Percentiles rank a stretch among this genome's conserved stretches.
Conservation (phyloP, 2,329 filamentous ascomycete species). For the Fusarium pseudonygamai region DNA sequence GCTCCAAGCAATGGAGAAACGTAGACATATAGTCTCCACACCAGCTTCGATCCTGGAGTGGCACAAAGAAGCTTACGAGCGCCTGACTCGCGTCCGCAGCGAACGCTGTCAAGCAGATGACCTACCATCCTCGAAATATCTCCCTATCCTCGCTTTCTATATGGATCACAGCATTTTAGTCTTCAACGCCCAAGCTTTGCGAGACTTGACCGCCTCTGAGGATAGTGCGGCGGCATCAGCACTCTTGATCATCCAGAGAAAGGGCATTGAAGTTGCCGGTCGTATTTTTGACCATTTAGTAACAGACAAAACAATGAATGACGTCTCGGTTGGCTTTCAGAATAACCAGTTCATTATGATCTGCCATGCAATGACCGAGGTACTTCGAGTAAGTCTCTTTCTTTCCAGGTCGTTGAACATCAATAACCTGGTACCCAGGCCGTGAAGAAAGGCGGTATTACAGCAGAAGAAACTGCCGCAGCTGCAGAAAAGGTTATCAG, state of each 20-base stretch:
- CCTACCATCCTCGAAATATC: not conserved
- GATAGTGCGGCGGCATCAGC: not conserved
- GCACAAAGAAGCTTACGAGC: conserved; percentile 5
- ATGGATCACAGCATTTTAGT: conserved; percentile 10
- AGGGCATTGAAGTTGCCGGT: not conserved
- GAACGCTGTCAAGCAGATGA: not conserved
- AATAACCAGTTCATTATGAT: conserved; percentile 21
- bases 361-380: not conserved
- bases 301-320: not conserved
- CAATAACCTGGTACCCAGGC: not conserved
- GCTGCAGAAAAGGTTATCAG: conserved; percentile 11
- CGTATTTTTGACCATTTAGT: not conserved
- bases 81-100: not conserved
- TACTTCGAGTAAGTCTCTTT: not conserved
- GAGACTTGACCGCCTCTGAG: not conserved
- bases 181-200: not conserved
- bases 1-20: conserved; percentile 6
- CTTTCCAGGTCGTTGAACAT: fast-evolving
- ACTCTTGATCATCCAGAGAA: not conserved
- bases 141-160: not conserved
- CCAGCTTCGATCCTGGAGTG: conserved; percentile 2
- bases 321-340: conserved; percentile 5
- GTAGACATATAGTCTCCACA: not conserved
- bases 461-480: not conserved
- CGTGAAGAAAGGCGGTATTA: not conserved